These are phyloP conservation scores for Ajuga chamaepitys DNA, from an alignment of 257 asterid species.

Conservation along the genomic window DNA sequence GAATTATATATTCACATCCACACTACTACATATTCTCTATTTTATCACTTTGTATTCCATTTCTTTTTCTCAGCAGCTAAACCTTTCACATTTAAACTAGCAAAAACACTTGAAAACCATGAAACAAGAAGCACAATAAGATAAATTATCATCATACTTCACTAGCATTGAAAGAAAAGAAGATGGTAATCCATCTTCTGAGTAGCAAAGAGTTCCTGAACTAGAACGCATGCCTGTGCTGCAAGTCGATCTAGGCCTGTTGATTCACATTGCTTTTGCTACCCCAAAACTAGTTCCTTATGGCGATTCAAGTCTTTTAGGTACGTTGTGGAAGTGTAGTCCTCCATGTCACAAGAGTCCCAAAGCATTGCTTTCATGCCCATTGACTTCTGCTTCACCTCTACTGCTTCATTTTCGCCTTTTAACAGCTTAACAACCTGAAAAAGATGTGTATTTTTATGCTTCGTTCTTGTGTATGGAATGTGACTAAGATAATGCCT, in stretches of 20 bases:
- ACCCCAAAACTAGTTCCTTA: conserved; percentile 88
- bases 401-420: conserved; percentile 61
- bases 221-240: neutral
- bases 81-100: neutral
- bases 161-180: neutral
- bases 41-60: neutral
- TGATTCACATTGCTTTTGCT: neutral
- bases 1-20: conserved; percentile 5
- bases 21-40: neutral
- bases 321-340: conserved; percentile 62
- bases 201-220: neutral
- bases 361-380: conserved; percentile 53
- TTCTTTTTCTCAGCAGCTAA: conserved; percentile 15
- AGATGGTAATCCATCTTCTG: neutral
- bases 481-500: neutral
- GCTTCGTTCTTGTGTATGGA: neutral
- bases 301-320: conserved; percentile 81
- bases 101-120: neutral
- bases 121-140: neutral
- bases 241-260: neutral
- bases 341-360: conserved; percentile 77
- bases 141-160: neutral
- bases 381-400: conserved; percentile 53
- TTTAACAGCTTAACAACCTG: conserved; percentile 66
- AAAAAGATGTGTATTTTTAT: neutral